phyloP scores from a whole-genome alignment of 1,284 basidiomycete species.

The Cutaneotrichosporon spelunceum region DNA sequence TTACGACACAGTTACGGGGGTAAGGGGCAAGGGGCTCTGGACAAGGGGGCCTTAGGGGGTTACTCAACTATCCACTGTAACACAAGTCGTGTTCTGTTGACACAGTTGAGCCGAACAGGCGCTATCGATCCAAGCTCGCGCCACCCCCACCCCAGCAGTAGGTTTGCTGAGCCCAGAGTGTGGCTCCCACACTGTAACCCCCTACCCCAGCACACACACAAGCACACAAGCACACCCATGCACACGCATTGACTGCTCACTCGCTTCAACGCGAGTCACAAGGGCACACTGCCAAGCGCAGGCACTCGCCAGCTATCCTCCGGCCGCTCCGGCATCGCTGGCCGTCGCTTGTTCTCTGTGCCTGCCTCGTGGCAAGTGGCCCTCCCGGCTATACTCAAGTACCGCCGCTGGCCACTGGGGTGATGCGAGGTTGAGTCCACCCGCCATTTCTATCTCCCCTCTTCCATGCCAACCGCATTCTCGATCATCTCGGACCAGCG shows the following conservation, averaged over 20 bases:
- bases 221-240: too few species aligned
- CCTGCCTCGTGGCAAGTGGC: neutral
- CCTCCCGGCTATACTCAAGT: neutral
- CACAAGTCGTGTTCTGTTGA: neutral
- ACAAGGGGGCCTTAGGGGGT: too few species aligned
- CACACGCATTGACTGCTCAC: neutral
- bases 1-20: constrained; percentile 1
- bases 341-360: neutral
- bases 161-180: neutral
- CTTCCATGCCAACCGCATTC: too few species aligned
- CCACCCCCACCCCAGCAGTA: neutral
- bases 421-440: too few species aligned
- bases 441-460: too few species aligned
- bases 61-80: neutral
- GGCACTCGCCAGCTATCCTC: neutral
- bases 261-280: neutral
- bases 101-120: neutral
- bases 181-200: neutral
- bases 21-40: neutral
- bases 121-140: neutral
- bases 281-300: neutral
- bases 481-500: too few species aligned
- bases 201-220: too few species aligned
- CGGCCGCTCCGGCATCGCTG: neutral
- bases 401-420: neutral